Conservation (phyloP, 192 early-diverging fungal species). For the Coemansia sp. region DNA sequence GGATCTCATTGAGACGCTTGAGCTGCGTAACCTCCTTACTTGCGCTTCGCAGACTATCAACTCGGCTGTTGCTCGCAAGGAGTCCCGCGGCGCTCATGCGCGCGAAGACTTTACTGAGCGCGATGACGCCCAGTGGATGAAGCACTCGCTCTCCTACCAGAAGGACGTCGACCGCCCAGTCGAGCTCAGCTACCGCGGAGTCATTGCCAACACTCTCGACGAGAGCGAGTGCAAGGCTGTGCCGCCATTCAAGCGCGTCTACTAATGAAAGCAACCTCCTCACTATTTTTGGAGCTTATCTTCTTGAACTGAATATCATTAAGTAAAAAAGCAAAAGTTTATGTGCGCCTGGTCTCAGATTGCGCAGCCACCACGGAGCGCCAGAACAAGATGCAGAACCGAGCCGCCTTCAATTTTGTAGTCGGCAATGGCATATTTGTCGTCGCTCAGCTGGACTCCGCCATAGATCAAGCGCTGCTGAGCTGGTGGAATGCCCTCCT, state of each 20-base stretch:
- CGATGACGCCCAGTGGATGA: constrained; percentile 96
- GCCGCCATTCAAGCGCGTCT: too few relatives aligned
- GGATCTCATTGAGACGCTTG: constrained; percentile 93
- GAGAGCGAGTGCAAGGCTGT: too few relatives aligned
- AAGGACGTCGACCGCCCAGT: constrained; percentile 74
- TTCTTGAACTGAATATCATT: too few relatives aligned
- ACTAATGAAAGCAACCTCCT: too few relatives aligned
- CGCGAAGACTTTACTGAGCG: constrained; percentile 91
- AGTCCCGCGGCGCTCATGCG: constrained; percentile 97
- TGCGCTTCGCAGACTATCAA: constrained; percentile 91
- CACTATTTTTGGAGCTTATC: too few relatives aligned
- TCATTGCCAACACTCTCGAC: constrained; percentile 69
- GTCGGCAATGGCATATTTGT: constrained; percentile 61
- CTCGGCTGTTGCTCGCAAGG: constrained; percentile 88
- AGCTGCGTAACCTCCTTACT: constrained; percentile 96
- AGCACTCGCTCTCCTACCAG: constrained; percentile 96
- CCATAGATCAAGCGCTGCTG: constrained; percentile 95
- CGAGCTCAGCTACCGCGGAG: constrained; percentile 80
- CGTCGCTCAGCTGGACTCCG: constrained; percentile 91
- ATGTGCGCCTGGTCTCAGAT: too few relatives aligned
- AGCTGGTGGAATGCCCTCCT: constrained; percentile 94
- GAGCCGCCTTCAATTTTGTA: constrained; percentile 75
- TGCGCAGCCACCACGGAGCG: constrained; percentile 81
- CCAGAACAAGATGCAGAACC: constrained; percentile 90
- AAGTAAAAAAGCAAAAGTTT: too few relatives aligned